Conservation (phyloP, 2,329 filamentous ascomycete species). For the Fusarium penzigii region DNA sequence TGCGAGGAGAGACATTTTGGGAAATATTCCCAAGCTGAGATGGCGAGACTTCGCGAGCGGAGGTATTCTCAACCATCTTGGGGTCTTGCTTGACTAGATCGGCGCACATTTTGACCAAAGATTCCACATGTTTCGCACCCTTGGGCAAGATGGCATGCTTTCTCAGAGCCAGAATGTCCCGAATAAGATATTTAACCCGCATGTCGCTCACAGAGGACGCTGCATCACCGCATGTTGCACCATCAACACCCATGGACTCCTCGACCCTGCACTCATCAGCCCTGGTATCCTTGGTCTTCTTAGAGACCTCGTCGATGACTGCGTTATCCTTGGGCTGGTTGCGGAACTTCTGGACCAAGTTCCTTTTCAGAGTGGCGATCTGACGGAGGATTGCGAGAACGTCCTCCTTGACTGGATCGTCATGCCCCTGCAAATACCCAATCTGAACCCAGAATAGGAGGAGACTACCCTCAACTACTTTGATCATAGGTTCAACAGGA, state of each 20-base stretch:
- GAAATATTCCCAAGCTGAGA: neutral
- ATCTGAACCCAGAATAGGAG: neutral
- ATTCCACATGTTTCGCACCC: neutral
- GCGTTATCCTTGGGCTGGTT: neutral
- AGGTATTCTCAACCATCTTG: neutral
- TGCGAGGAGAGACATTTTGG: neutral
- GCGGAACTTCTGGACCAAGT: neutral
- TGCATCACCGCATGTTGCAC: neutral
- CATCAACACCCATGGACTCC: neutral
- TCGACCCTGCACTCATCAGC: neutral
- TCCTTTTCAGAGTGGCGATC: neutral
- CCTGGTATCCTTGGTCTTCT: neutral
- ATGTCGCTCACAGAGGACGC: neutral
- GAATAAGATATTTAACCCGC: neutral
- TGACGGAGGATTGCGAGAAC: neutral
- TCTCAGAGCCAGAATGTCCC: neutral
- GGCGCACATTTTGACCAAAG: neutral
- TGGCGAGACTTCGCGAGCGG: neutral
- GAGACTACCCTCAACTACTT: neutral
- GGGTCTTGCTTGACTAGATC: neutral
- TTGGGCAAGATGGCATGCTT: neutral
- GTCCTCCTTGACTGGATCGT: neutral
- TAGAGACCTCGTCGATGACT: neutral
- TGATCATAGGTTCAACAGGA: neutral
- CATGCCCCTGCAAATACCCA: neutral